phyloP scores from a whole-genome alignment of 345 rosid genomes.

The Melaleuca alternifolia region DNA sequence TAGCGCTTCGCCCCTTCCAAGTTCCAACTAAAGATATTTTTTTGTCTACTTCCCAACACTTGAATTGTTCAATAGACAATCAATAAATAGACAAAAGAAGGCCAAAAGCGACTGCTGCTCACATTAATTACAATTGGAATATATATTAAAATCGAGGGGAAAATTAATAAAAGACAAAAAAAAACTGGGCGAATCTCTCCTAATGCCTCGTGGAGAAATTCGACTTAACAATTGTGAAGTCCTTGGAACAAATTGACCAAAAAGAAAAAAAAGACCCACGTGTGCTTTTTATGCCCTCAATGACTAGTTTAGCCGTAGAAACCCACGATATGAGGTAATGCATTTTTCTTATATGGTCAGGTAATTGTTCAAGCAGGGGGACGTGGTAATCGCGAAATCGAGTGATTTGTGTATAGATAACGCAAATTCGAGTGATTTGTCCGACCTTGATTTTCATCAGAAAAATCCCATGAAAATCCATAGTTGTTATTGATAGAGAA shows the following conservation, averaged over 20 bases:
- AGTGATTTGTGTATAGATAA: neutral
- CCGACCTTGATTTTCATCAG: neutral
- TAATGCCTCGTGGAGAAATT: neutral
- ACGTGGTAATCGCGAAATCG: neutral
- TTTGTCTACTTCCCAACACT: neutral
- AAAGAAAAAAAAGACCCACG: neutral
- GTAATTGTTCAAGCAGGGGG: neutral
- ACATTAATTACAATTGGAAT: too few species aligned
- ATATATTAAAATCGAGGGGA: neutral
- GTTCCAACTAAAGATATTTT: neutral
- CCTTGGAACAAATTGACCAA: neutral
- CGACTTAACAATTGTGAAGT: neutral
- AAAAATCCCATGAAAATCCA: neutral
- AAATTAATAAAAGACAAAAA: neutral
- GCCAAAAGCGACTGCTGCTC: neutral
- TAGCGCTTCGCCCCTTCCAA: neutral
- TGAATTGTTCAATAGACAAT: neutral
- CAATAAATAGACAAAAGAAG: neutral
- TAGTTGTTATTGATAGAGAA: neutral
- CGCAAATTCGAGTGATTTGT: neutral
- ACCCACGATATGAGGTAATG: neutral
- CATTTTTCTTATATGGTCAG: neutral
- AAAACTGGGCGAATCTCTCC: neutral
- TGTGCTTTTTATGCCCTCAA: neutral
- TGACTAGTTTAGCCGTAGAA: neutral